Percentiles rank a stretch among this genome's conserved stretches.
Evolutionary conservation across 179 eudicot species (phyloP).

Genomic region (Corrigiola litoralis): DNA sequence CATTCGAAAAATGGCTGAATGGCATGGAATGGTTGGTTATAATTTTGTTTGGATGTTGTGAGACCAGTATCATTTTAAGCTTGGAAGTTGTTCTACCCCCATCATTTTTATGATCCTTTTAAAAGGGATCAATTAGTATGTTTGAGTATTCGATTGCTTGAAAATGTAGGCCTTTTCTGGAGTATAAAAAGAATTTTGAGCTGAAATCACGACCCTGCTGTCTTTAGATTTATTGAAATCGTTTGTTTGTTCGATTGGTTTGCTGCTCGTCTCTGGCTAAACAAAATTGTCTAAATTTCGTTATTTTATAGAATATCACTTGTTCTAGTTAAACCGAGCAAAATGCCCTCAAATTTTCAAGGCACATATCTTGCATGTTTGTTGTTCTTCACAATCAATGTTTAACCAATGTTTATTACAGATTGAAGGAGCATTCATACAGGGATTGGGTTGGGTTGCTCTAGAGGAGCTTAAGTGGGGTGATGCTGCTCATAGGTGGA

Average conservation of each 20-base stretch:
- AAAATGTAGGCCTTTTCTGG: not conserved
- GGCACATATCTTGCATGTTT: too few species aligned
- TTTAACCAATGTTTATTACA: constrained; percentile 27
- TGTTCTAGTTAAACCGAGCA: not conserved
- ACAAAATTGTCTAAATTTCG: not conserved
- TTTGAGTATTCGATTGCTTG: too few species aligned
- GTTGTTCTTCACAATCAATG: not conserved
- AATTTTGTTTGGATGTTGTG: too few species aligned
- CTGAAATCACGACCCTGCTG: not conserved
- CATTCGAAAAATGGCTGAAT: not conserved
- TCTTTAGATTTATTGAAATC: not conserved
- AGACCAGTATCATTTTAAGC: too few species aligned
- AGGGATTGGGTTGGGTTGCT: constrained; percentile 96
- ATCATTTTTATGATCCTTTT: too few species aligned
- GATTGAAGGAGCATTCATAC: constrained; percentile 98
- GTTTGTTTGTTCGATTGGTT: not conserved
- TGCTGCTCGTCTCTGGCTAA: not conserved
- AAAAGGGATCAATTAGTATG: too few species aligned
- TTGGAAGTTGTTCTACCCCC: too few species aligned
- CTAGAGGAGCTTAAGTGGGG: constrained; percentile 99
- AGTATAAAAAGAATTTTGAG: not conserved
- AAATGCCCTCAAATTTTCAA: not conserved
- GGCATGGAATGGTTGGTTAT: too few species aligned
- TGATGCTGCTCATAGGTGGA: constrained; percentile 88
- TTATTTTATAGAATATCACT: not conserved